Conservation (phyloP, 768 basidiomycete genomes). For the Psilocybe sp. region DNA sequence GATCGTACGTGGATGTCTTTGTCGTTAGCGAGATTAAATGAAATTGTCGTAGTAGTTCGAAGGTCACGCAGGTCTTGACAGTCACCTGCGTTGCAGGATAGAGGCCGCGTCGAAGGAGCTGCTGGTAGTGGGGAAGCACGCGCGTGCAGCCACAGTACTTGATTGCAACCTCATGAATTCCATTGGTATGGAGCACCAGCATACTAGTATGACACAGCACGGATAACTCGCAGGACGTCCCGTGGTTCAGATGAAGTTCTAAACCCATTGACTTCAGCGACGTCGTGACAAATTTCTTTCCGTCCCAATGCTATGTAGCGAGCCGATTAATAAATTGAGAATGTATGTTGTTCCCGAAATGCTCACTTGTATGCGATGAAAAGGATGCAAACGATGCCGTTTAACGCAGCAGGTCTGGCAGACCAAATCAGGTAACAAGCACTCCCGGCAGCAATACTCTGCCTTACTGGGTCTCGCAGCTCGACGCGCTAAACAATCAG, state of each 20-base stretch:
- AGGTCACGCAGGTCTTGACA: slow-evolving; percentile 3
- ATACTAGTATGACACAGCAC: not conserved
- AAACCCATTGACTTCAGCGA: slow-evolving; percentile 1
- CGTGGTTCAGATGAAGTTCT: slow-evolving; percentile 1
- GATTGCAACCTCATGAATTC: slow-evolving; percentile 1
- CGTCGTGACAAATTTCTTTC: not conserved
- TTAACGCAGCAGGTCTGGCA: too few species aligned
- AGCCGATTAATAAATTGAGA: too few species aligned
- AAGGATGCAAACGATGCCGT: too few species aligned
- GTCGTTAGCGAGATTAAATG: slow-evolving; percentile 2
- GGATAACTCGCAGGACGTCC: not conserved
- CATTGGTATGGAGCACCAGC: slow-evolving; percentile 5
- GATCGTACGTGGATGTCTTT: slow-evolving; percentile 2
- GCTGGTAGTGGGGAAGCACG: not conserved
- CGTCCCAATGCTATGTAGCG: not conserved
- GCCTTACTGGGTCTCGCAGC: too few species aligned
- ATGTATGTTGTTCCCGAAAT: too few species aligned
- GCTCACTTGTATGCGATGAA: too few species aligned
- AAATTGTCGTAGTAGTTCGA: not conserved
- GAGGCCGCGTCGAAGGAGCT: slow-evolving; percentile 2
- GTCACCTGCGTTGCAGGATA: not conserved
- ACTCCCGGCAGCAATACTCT: too few species aligned
- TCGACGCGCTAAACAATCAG: too few species aligned
- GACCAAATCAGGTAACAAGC: too few species aligned
- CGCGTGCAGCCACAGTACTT: slow-evolving; percentile 2